Evolutionary conservation across 495 filamentous ascomycete species (phyloP).

Genomic region (Chlorociboria aeruginascens): DNA sequence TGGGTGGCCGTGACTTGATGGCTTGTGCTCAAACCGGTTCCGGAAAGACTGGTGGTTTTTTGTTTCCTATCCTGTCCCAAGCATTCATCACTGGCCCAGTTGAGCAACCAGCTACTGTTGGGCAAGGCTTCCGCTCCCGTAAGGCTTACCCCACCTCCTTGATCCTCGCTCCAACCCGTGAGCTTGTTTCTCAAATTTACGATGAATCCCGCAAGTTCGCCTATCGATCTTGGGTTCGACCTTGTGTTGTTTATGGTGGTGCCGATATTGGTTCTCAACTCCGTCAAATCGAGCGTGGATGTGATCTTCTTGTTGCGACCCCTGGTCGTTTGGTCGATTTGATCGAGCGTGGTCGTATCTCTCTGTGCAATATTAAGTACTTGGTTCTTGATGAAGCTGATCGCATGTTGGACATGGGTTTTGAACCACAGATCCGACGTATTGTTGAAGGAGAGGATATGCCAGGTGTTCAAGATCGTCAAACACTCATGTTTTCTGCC

Average conservation of each 20-base stretch:
- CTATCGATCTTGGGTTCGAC: conserved; percentile 96
- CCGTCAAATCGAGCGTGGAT: conserved; percentile 93
- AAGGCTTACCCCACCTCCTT: conserved; percentile 95
- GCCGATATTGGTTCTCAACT: conserved; percentile 96
- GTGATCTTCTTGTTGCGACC: conserved; percentile 93
- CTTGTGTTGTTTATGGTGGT: conserved; percentile 97
- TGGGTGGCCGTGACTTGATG: conserved; percentile 94
- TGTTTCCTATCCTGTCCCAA: conserved; percentile 96
- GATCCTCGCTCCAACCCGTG: conserved; percentile 91
- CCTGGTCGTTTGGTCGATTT: conserved; percentile 94
- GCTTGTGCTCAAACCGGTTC: conserved; percentile 98
- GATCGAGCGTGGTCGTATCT: conserved; percentile 97
- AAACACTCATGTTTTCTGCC: conserved; percentile 99
- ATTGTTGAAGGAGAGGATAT: conserved; percentile 98
- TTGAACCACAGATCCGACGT: conserved; percentile 97
- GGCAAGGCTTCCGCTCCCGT: conserved; percentile 71
- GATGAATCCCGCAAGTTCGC: conserved; percentile 96
- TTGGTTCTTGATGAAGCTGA: conserved; percentile 98
- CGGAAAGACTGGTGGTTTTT: conserved; percentile 98
- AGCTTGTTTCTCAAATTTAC: conserved; percentile 96
- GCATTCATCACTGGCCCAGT: conserved; percentile 83
- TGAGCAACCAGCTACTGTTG: conserved; percentile 46
- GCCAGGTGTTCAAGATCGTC: conserved; percentile 72
- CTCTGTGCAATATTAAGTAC: conserved; percentile 93
- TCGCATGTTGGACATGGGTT: conserved; percentile 99